Percentiles rank a stretch among this genome's conserved stretches.
Evolutionary conservation across 2,329 filamentous ascomycete species (phyloP).

Genomic region (Mycogone perniciosa): DNA sequence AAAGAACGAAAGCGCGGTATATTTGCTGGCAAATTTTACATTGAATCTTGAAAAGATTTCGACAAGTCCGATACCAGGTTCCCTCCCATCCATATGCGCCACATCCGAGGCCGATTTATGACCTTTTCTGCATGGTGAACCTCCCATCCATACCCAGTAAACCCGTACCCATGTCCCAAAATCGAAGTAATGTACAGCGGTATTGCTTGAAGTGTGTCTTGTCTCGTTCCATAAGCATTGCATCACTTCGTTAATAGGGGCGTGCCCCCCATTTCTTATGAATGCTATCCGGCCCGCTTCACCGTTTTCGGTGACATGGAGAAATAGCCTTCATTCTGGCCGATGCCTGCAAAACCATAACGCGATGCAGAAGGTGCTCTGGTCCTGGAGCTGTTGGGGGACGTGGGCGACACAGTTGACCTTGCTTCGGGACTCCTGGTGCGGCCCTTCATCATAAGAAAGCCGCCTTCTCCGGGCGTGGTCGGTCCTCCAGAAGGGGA

Average conservation of each 20-base stretch:
- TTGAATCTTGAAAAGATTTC: too few relatives aligned
- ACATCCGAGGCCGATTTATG: not conserved
- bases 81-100: conserved; percentile 1
- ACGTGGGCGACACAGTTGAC: conserved; percentile 16
- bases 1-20: too few relatives aligned
- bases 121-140: not conserved
- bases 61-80: not conserved
- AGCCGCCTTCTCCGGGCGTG: conserved; percentile 35
- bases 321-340: conserved; percentile 37
- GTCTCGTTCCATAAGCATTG: not conserved
- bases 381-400: conserved; percentile 43
- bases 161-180: not conserved
- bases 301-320: conserved; percentile 28
- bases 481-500: conserved; percentile 34
- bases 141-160: not conserved
- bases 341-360: conserved; percentile 23
- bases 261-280: not conserved
- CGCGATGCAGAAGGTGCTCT: conserved; percentile 41
- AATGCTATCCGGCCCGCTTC: conserved; percentile 20
- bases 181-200: too few relatives aligned
- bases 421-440: conserved; percentile 28
- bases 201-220: too few relatives aligned
- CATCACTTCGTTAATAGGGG: not conserved
- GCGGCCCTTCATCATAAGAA: conserved; percentile 39
- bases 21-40: too few relatives aligned